Evolutionary conservation across 2,329 filamentous ascomycete species (phyloP).

Genomic region (Fusarium siculi): DNA sequence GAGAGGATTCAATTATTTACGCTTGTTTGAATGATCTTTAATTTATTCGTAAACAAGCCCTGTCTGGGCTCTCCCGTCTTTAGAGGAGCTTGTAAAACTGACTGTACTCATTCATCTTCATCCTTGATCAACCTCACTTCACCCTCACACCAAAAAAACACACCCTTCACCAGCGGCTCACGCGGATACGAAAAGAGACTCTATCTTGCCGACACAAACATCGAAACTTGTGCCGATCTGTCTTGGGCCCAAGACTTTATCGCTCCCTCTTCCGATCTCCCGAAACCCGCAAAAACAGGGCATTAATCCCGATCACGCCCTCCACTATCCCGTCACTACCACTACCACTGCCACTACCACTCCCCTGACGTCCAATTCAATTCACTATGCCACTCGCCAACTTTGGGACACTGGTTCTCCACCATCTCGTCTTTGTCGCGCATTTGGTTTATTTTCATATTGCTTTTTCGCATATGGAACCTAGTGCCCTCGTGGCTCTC

Average conservation of each 20-base stretch:
- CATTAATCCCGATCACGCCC: slow-evolving; percentile 9
- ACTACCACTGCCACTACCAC: background rate
- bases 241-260: slow-evolving; percentile 1
- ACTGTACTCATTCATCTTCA: background rate
- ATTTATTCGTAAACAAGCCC: background rate
- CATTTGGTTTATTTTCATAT: slow-evolving; percentile 64
- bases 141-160: slow-evolving; percentile 4
- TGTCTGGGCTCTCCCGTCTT: background rate
- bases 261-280: background rate
- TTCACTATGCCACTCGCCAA: slow-evolving; percentile 61
- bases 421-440: slow-evolving; percentile 64
- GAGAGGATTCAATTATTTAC: background rate
- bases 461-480: slow-evolving; percentile 61
- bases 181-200: slow-evolving; percentile 12
- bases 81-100: background rate
- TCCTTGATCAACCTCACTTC: slow-evolving; percentile 7
- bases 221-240: slow-evolving; percentile 13
- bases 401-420: slow-evolving; percentile 62
- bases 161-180: slow-evolving; percentile 29
- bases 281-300: slow-evolving; percentile 6
- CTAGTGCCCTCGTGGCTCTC: slow-evolving; percentile 57
- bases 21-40: background rate
- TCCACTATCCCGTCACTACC: background rate
- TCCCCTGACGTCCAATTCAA: background rate
- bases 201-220: background rate